Percentiles rank a stretch among this genome's conserved stretches.
These are phyloP conservation scores for Polytrichum commune DNA, from an alignment of 225 moss, liverwort and hornwort species.

Conservation along the genomic window DNA sequence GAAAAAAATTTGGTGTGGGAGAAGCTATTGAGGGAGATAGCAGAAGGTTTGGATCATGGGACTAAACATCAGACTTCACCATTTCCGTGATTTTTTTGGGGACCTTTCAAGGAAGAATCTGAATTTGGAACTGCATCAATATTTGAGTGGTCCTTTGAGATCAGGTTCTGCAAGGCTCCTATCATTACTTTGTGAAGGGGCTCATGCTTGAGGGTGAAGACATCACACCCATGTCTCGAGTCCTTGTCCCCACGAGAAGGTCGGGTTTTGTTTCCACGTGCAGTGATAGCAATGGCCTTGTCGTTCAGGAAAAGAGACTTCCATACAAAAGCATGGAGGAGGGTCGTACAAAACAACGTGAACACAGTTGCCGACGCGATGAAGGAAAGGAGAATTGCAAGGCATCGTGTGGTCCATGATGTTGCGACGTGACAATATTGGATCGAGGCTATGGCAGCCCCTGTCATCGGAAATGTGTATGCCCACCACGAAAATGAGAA, in stretches of 20 bases:
- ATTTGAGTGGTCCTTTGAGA: constrained; percentile 13
- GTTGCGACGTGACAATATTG: constrained; percentile 22
- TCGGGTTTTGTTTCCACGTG: constrained; percentile 8
- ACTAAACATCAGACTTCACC: neutral
- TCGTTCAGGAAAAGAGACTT: constrained; percentile 53
- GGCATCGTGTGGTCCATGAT: constrained; percentile 25
- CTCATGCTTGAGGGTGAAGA: constrained; percentile 20
- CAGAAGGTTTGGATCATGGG: neutral
- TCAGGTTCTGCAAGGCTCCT: constrained; percentile 21
- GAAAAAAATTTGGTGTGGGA: too few relatives aligned
- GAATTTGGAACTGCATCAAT: neutral
- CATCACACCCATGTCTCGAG: neutral
- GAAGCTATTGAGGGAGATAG: too few relatives aligned
- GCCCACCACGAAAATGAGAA: constrained; percentile 60
- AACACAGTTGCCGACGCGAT: constrained; percentile 27
- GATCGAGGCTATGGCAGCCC: constrained; percentile 42
- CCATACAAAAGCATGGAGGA: constrained; percentile 47
- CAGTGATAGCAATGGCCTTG: constrained; percentile 53
- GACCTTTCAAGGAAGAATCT: neutral
- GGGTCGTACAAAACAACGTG: constrained; percentile 31
- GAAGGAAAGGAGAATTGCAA: constrained; percentile 32
- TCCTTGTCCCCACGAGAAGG: neutral
- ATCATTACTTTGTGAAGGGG: constrained; percentile 30
- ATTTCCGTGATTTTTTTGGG: neutral
- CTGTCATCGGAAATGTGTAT: constrained; percentile 65